phyloP scores from a whole-genome alignment of 1,284 basidiomycete species.

The Coriolopsis trogii region DNA sequence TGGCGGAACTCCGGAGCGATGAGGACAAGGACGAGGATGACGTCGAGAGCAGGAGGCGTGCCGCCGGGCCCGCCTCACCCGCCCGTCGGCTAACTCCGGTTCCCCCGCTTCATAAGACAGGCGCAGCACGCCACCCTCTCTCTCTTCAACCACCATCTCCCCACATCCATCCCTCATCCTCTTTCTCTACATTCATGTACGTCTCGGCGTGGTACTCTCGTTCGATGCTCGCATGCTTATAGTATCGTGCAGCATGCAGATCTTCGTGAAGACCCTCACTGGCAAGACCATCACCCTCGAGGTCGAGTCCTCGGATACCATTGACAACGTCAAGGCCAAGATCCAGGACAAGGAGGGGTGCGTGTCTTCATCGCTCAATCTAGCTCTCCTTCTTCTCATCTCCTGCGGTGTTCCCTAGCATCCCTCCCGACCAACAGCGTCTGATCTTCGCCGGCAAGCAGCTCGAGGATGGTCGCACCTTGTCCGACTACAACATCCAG shows the following conservation, averaged over 20 bases:
- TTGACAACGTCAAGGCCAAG: conserved; percentile 34
- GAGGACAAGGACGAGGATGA: too few relatives aligned
- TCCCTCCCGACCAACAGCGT: conserved; percentile 33
- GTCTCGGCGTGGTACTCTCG: not conserved
- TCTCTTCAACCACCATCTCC: conserved; percentile 32
- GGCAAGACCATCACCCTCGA: conserved; percentile 36
- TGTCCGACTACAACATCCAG: conserved; percentile 35
- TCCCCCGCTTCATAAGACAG: conserved; percentile 27
- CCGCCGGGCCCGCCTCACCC: too few relatives aligned
- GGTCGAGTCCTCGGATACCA: conserved; percentile 33
- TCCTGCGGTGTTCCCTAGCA: conserved; percentile 5
- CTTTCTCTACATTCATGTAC: conserved; percentile 7
- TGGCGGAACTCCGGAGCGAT: too few relatives aligned
- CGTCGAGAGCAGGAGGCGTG: too few relatives aligned
- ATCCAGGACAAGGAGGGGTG: conserved; percentile 36
- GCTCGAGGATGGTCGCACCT: conserved; percentile 32
- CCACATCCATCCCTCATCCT: conserved; percentile 7
- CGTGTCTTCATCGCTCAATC: not conserved
- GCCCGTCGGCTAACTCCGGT: conserved; percentile 7
- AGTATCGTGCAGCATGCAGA: conserved; percentile 30
- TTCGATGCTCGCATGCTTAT: not conserved
- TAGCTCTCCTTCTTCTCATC: not conserved
- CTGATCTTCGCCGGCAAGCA: conserved; percentile 35
- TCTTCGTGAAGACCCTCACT: conserved; percentile 36
- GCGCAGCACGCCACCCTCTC: conserved; percentile 13